Base-by-base conservation (phyloP, 257 asterid genomes). In the Lantana camara region DNA sequence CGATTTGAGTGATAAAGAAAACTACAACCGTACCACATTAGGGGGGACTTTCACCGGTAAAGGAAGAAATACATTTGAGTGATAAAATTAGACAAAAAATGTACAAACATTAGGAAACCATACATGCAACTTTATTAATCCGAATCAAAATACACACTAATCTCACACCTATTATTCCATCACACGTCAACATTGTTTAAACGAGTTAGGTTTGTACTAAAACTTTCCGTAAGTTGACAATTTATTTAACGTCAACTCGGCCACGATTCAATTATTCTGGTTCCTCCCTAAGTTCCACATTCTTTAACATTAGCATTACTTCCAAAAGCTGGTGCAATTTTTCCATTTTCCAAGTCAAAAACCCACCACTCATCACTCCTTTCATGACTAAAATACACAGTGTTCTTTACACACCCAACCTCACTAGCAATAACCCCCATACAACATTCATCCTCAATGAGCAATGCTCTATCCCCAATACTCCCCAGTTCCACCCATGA, bases 381-480 rank as follows among this genome's bases (percentile, higher is more conserved):
- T 16, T 29, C n/a, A 49, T 68, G 73, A 50, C 19, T 49, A 22
- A 58, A 72, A 44, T 73, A 66, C 2, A 73, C 22, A 6, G 46
- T 51, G n/a, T 67, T 67, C 32, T 24, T 60, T 53, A 12, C 37
- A 4, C 73, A 50, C 21, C 78, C 66, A 13, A 59, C 44, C 21
- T 41, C 21, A 1, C 60, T 9, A 21, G 73, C 57, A 32, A 6
- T 15, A 5, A 73, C 73, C 52, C 71, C 16, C 66, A 63, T 63
- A 32, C 71, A 47, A 3, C 70, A 63, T 24, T 60, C 57, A 41
- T 48, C 67, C 51, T 73, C 72, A 5, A 73, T 27, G 34, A 60
- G 34, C 69, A 66, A 42, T 7, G 64, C 27, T 27, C 53, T 57
- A 13, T 45, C 68, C 41, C 69, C 69, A 10, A 51, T 37, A n/a